A percentile compares a stretch with the other conserved stretches of the same genome.
Evolutionary conservation across 73 alveolate genomes (phyloP).

Genomic region (Symbiodinium natans): DNA sequence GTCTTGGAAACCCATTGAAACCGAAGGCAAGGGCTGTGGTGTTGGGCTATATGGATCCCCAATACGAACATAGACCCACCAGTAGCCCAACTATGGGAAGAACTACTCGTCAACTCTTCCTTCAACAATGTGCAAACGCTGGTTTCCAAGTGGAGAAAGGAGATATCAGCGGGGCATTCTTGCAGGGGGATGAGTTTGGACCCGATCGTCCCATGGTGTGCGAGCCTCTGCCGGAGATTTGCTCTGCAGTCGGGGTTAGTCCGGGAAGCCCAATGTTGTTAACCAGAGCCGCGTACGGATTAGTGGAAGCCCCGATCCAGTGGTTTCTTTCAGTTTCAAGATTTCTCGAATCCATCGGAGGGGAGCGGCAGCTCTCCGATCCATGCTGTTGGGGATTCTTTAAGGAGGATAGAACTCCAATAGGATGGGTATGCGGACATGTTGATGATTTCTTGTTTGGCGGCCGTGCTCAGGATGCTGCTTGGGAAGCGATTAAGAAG

Average conservation of each 20-base stretch:
- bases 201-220: not conserved
- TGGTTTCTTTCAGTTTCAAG: not conserved
- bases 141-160: not conserved
- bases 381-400: constrained; percentile 22
- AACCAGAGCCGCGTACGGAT: not conserved
- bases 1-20: not conserved
- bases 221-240: constrained; percentile 7
- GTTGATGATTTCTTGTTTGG: constrained; percentile 18
- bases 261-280: not conserved
- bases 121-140: not conserved
- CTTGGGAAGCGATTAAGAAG: not conserved
- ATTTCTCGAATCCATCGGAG: not conserved
- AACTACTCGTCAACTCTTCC: not conserved
- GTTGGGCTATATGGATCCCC: not conserved
- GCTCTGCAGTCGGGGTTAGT: not conserved
- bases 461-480: not conserved
- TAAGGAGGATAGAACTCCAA: not conserved
- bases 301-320: constrained; percentile 15
- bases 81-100: not conserved
- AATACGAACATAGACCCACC: not conserved
- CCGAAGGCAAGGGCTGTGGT: not conserved
- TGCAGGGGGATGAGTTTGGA: not conserved
- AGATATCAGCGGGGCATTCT: not conserved
- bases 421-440: not conserved
- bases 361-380: not conserved